Conservation (phyloP, 2,329 filamentous ascomycete species). For the Colletotrichum ledebouriae region DNA sequence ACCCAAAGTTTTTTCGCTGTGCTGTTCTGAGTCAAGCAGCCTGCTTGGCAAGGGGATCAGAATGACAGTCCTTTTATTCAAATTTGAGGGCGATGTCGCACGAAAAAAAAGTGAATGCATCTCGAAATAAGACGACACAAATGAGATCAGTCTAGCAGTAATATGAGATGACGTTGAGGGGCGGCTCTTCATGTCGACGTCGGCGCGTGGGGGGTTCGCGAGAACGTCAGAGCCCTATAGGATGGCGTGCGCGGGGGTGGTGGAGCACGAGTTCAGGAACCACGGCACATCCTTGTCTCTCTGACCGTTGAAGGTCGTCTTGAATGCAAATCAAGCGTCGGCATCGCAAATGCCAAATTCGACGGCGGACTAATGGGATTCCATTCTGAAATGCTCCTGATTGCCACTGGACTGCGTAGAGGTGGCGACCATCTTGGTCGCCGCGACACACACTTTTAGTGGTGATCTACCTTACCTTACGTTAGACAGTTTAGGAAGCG, state of each 20-base stretch:
- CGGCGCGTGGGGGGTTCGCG: conserved; percentile 37
- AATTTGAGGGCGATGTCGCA: too few species aligned
- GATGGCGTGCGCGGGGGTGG: conserved; percentile 41
- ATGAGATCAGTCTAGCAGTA: background rate
- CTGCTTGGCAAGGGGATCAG: too few species aligned
- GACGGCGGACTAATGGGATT: background rate
- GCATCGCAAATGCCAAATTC: conserved; percentile 10
- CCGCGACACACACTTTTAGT: background rate
- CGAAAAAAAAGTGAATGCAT: too few species aligned
- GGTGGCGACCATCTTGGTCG: conserved; percentile 22
- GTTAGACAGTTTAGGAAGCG: too few species aligned
- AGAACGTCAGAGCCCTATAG: conserved; percentile 42
- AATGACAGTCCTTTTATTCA: too few species aligned
- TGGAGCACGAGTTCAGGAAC: conserved; percentile 33
- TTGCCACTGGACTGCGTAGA: background rate
- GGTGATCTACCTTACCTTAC: background rate
- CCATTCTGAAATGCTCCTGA: background rate
- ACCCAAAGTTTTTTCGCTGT: too few species aligned
- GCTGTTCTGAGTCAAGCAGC: too few species aligned
- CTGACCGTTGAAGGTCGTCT: conserved; percentile 18
- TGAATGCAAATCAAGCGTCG: conserved; percentile 25
- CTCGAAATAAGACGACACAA: too few species aligned
- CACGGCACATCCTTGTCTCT: conserved; percentile 41
- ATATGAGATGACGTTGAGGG: conserved; percentile 32
- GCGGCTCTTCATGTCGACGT: conserved; percentile 10